phyloP scores from a whole-genome alignment of 2,329 filamentous ascomycete genomes.

The Drechslera avenae region DNA sequence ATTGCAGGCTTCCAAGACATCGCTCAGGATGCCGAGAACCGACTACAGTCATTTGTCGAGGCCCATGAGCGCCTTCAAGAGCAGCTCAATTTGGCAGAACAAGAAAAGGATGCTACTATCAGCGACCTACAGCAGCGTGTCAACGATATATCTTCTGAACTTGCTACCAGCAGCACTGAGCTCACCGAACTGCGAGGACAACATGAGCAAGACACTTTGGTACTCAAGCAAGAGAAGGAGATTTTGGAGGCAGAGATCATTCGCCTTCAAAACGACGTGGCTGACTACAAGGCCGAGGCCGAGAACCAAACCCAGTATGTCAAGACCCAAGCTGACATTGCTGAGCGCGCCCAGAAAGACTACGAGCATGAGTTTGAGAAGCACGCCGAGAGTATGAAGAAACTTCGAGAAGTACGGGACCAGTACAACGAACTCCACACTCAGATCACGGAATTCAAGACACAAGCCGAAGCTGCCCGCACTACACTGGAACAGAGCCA shows the following conservation, averaged over 20 bases:
- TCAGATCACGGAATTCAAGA: constrained; percentile 73
- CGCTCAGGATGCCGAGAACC: constrained; percentile 85
- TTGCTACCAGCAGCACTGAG: constrained; percentile 80
- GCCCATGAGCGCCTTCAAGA: constrained; percentile 74
- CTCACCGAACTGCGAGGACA: constrained; percentile 79
- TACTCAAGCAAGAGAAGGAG: constrained; percentile 81
- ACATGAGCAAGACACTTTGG: constrained; percentile 73
- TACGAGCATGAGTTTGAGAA: constrained; percentile 95
- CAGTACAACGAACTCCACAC: constrained; percentile 85
- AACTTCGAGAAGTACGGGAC: constrained; percentile 74
- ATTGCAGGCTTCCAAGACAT: constrained; percentile 88
- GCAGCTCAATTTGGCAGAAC: constrained; percentile 76
- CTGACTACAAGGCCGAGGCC: constrained; percentile 77
- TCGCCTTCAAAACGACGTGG: constrained; percentile 81
- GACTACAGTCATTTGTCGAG: constrained; percentile 76
- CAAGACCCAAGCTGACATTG: constrained; percentile 90
- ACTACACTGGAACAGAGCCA: constrained; percentile 79
- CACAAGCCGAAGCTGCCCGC: constrained; percentile 85
- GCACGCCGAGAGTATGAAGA: constrained; percentile 92
- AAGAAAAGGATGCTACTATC: constrained; percentile 79
- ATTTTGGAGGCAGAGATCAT: constrained; percentile 78
- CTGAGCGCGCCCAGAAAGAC: constrained; percentile 88
- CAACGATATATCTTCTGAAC: constrained; percentile 81
- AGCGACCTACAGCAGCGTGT: constrained; percentile 81
- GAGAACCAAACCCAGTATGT: constrained; percentile 89